Evolutionary conservation across 1,284 basidiomycete genomes (phyloP).

Genomic region (Lentinula novae-zelandiae): DNA sequence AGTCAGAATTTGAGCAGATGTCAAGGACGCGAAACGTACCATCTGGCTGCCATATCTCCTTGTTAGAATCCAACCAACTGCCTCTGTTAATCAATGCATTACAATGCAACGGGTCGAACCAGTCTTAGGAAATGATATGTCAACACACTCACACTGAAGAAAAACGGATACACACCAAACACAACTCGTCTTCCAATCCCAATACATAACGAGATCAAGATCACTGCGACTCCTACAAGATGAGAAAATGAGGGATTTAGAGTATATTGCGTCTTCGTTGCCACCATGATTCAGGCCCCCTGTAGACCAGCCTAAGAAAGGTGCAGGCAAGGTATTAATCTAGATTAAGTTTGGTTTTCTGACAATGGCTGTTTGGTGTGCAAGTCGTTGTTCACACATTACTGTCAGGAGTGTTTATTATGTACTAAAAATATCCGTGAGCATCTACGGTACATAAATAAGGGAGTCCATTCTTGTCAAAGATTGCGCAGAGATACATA

Average conservation of each 20-base stretch:
- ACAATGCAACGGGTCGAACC: conserved; percentile 70
- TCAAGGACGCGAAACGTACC: conserved; percentile 42
- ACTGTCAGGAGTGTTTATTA: too few species aligned
- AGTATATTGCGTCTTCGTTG: conserved; percentile 13
- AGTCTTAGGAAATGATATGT: conserved; percentile 42
- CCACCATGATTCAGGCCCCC: conserved; percentile 16
- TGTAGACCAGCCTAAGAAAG: not conserved
- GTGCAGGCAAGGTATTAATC: not conserved
- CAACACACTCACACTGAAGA: not conserved
- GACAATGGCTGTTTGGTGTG: not conserved
- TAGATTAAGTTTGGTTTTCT: not conserved
- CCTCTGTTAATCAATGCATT: conserved; percentile 66
- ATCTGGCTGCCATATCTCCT: conserved; percentile 81
- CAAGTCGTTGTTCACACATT: not conserved
- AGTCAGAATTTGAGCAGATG: conserved; percentile 11
- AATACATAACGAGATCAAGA: conserved; percentile 34
- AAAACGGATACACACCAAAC: conserved; percentile 38
- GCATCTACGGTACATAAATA: not conserved
- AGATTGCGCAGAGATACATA: not conserved
- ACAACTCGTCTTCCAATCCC: conserved; percentile 45
- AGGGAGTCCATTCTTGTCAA: too few species aligned
- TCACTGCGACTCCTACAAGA: conserved; percentile 38
- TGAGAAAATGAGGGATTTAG: conserved; percentile 56
- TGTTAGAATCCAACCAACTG: conserved; percentile 71
- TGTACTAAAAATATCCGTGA: not conserved